Conservation (phyloP, 257 asterid genomes). For the Rauvolfia tetraphylla region DNA sequence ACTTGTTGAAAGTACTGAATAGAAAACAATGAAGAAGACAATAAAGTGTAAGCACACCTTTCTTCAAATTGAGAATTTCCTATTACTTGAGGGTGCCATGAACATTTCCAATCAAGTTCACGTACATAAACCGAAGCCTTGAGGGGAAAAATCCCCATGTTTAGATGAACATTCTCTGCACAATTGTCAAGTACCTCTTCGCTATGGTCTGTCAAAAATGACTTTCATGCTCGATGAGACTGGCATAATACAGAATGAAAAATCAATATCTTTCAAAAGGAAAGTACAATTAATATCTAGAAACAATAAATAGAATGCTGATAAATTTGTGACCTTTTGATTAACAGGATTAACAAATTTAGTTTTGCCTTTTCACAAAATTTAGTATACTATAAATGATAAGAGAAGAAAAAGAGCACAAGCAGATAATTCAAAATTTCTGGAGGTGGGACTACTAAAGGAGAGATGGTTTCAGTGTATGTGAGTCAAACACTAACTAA, state of each 20-base stretch:
- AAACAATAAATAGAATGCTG: background rate
- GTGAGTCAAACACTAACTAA: background rate
- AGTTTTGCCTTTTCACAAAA: background rate
- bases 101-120: slow-evolving; percentile 84
- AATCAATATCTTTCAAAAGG: background rate
- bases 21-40: background rate
- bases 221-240: slow-evolving; percentile 22
- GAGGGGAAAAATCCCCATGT: slow-evolving; percentile 42
- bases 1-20: background rate
- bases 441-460: background rate
- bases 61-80: slow-evolving; percentile 32
- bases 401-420: background rate
- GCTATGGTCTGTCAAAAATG: slow-evolving; percentile 57
- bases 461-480: background rate
- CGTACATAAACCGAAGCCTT: slow-evolving; percentile 62
- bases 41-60: slow-evolving; percentile 32
- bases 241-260: slow-evolving; percentile 5
- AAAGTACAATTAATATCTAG: background rate
- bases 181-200: slow-evolving; percentile 76
- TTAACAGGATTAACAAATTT: background rate
- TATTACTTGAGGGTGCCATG: slow-evolving; percentile 58
- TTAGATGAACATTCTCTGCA: slow-evolving; percentile 52
- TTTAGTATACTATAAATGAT: no score
- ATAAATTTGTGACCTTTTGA: background rate
- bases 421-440: background rate